A percentile compares a stretch with the other conserved stretches of the same genome.
Conservation (phyloP, 768 basidiomycete genomes). For the Tulasnella sp. region DNA sequence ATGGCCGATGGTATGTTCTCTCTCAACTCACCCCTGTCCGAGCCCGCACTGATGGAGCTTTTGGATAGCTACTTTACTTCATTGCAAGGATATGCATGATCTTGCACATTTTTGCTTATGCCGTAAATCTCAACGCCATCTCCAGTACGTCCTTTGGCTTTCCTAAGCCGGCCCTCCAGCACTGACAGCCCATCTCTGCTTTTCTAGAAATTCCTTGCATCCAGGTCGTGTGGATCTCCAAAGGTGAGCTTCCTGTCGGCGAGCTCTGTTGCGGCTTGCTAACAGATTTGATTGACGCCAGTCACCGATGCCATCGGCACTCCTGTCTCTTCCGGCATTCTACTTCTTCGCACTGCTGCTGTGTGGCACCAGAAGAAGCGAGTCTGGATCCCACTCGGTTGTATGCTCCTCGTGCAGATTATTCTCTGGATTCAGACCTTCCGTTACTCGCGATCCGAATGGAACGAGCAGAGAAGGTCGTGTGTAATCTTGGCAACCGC, state of each 20-base stretch:
- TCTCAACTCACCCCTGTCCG: background rate
- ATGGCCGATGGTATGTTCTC: conserved; percentile 6
- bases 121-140: conserved; percentile 7
- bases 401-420: background rate
- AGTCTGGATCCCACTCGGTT: conserved; percentile 1
- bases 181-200: background rate
- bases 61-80: background rate
- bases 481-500: background rate
- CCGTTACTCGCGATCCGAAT: background rate
- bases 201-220: background rate
- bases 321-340: background rate
- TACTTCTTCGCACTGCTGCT: background rate
- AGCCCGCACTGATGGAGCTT: background rate
- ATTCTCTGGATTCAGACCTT: conserved; percentile 7
- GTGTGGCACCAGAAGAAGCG: conserved; percentile 3
- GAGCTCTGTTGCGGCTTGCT: background rate
- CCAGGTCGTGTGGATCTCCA: conserved; percentile 4
- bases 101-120: conserved; percentile 9
- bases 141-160: background rate
- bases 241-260: background rate
- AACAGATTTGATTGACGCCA: background rate
- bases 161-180: background rate
- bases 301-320: conserved; percentile 9
- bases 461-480: background rate
- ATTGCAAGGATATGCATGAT: conserved; percentile 6